Conservation (phyloP, 1,139 yeast genomes). For the Blastobotrys apis region DNA sequence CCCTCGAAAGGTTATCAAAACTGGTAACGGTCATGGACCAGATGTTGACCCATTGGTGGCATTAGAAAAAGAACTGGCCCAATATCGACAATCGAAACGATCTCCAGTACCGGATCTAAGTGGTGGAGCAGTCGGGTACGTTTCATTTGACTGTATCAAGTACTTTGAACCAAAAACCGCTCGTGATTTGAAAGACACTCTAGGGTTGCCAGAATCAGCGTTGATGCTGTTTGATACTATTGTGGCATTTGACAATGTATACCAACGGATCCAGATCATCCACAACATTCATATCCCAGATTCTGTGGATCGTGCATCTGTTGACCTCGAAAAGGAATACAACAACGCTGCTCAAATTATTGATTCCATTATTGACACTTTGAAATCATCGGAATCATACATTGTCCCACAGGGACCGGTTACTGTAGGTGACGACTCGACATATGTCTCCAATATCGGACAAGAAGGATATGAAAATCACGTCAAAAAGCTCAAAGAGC, state of each 20-base stretch:
- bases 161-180: constrained; percentile 91
- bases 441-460: constrained; percentile 83
- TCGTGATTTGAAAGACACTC: constrained; percentile 66
- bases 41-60: constrained; percentile 74
- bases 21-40: constrained; percentile 58
- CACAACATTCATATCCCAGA: constrained; percentile 59
- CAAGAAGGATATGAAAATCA: constrained; percentile 86
- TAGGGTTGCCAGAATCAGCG: constrained; percentile 84
- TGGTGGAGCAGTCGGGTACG: constrained; percentile 96
- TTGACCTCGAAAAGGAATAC: constrained; percentile 45
- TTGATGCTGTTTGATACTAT: constrained; percentile 88
- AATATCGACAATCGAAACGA: constrained; percentile 61
- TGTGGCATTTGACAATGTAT: constrained; percentile 90
- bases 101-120: constrained; percentile 62
- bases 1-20: constrained; percentile 75
- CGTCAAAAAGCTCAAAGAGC: constrained; percentile 68
- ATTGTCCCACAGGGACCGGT: constrained; percentile 73
- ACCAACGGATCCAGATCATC: constrained; percentile 84
- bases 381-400: constrained; percentile 45
- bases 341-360: constrained; percentile 54
- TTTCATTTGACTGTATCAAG: constrained; percentile 92
- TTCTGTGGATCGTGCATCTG: constrained; percentile 30
- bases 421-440: constrained; percentile 47
- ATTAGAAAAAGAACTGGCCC: constrained; percentile 66
- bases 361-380: constrained; percentile 48